Evolutionary conservation across 2,329 filamentous ascomycete genomes (phyloP).

Genomic region (Penicillium concentricum): DNA sequence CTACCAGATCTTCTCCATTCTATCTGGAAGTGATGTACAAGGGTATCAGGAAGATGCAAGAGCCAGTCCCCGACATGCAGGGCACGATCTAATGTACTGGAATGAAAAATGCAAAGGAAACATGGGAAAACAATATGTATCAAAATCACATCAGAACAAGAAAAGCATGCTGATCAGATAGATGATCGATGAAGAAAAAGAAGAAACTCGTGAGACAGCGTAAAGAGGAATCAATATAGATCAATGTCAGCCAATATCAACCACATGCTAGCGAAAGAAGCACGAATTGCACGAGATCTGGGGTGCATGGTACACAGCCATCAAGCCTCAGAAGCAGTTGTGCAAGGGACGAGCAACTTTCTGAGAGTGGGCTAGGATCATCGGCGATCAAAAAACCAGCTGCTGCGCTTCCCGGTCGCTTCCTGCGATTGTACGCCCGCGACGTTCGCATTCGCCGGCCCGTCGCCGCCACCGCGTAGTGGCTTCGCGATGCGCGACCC

Average conservation of each 20-base stretch:
- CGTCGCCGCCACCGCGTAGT: conserved; percentile 53
- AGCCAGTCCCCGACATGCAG: conserved; percentile 18
- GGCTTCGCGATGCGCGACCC: conserved; percentile 64
- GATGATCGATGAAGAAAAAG: conserved; percentile 7
- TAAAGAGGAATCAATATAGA: conserved; percentile 15
- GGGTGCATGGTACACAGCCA: conserved; percentile 15
- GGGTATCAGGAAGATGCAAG: conserved; percentile 24
- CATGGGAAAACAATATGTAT: not conserved
- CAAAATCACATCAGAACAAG: conserved; percentile 6
- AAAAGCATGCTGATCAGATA: conserved; percentile 3
- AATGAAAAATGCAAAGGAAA: conserved; percentile 8
- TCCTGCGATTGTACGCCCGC: conserved; percentile 66
- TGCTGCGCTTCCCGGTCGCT: conserved; percentile 61
- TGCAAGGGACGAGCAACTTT: conserved; percentile 16
- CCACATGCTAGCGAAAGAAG: conserved; percentile 21
- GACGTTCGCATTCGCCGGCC: conserved; percentile 33
- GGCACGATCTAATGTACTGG: conserved; percentile 25
- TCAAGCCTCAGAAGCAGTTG: conserved; percentile 17
- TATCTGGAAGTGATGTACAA: conserved; percentile 30
- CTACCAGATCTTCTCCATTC: conserved; percentile 22
- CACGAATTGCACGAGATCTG: conserved; percentile 20
- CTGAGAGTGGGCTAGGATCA: conserved; percentile 26
- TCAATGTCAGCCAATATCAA: conserved; percentile 4
- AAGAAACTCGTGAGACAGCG: conserved; percentile 23
- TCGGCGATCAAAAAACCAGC: conserved; percentile 52